These are phyloP conservation scores for Arthrobotrys sphaeroides DNA, from an alignment of 2,329 filamentous ascomycete genomes.

Conservation along the genomic window DNA sequence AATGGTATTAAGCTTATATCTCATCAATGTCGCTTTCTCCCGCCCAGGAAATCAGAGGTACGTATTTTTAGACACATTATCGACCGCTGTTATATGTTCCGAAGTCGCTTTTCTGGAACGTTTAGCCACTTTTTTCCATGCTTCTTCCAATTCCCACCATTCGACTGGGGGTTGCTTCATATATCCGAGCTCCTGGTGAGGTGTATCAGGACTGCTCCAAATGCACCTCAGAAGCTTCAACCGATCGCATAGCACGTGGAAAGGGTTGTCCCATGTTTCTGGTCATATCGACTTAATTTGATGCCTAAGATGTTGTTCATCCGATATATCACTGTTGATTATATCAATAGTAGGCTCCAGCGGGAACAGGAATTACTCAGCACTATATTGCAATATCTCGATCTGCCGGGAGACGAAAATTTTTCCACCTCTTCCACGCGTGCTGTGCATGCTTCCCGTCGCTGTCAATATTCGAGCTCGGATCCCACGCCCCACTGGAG, in stretches of 20 bases:
- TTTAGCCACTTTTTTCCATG: neutral
- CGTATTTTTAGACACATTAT: conserved; percentile 38
- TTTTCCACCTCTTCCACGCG: no score
- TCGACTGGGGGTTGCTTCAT: neutral
- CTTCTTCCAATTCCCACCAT: neutral
- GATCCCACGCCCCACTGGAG: neutral
- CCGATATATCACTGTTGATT: neutral
- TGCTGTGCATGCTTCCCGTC: neutral
- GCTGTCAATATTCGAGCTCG: neutral
- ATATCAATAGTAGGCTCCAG: conserved; percentile 17
- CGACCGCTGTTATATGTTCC: conserved; percentile 4
- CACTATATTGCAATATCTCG: neutral
- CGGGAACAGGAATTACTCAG: conserved; percentile 32
- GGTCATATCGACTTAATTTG: neutral
- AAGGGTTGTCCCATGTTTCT: conserved; percentile 12
- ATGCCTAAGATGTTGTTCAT: conserved; percentile 18
- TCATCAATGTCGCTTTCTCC: neutral
- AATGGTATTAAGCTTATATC: conserved; percentile 46
- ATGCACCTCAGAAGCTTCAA: conserved; percentile 15
- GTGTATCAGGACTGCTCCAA: conserved; percentile 30
- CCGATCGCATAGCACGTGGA: neutral
- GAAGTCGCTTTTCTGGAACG: conserved; percentile 19
- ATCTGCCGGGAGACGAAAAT: neutral
- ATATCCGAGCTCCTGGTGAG: neutral
- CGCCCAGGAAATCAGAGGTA: neutral